A percentile compares a stretch with the other conserved stretches of the same genome.
Conservation (phyloP, 164 flowering plant species). For the Berberis thunbergii region DNA sequence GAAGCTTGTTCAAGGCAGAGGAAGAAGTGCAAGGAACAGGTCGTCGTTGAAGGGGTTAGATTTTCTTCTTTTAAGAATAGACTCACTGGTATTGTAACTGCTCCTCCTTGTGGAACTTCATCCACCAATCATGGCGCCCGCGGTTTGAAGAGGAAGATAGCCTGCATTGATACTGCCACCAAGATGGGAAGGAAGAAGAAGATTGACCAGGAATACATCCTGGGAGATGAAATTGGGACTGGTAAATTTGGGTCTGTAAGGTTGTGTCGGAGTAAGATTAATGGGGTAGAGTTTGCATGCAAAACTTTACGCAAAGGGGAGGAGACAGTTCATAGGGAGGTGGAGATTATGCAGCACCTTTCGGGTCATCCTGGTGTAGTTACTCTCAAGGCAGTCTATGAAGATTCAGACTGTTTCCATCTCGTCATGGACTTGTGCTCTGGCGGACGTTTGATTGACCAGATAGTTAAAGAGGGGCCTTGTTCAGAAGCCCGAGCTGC, state of each 20-base stretch:
- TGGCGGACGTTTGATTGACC: conserved; percentile 77
- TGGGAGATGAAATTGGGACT: conserved; percentile 47
- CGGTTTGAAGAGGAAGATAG: conserved; percentile 92
- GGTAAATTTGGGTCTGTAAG: conserved; percentile 90
- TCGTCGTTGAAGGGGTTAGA: conserved; percentile 16
- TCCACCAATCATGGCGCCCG: conserved; percentile 30
- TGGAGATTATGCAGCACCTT: conserved; percentile 96
- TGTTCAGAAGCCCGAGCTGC: conserved; percentile 77
- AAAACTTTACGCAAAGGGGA: conserved; percentile 36
- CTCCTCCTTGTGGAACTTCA: conserved; percentile 62
- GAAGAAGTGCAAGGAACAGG: conserved; percentile 64
- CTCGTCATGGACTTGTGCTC: conserved; percentile 93
- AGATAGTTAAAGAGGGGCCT: conserved; percentile 49
- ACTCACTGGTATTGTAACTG: conserved; percentile 60
- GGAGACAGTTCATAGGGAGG: conserved; percentile 86
- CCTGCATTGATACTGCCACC: conserved; percentile 75
- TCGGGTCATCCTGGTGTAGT: conserved; percentile 92
- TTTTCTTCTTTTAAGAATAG: conserved; percentile 39
- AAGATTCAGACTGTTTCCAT: conserved; percentile 69
- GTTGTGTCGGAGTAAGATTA: conserved; percentile 42
- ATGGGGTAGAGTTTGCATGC: conserved; percentile 73
- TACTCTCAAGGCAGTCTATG: conserved; percentile 75
- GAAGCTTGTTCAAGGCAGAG: conserved; percentile 55
- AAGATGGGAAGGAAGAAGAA: conserved; percentile 76
- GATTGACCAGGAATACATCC: conserved; percentile 62